These are phyloP conservation scores for Saccharomyces paradoxus DNA, from an alignment of 805 yeast genomes.

Conservation along the genomic window DNA sequence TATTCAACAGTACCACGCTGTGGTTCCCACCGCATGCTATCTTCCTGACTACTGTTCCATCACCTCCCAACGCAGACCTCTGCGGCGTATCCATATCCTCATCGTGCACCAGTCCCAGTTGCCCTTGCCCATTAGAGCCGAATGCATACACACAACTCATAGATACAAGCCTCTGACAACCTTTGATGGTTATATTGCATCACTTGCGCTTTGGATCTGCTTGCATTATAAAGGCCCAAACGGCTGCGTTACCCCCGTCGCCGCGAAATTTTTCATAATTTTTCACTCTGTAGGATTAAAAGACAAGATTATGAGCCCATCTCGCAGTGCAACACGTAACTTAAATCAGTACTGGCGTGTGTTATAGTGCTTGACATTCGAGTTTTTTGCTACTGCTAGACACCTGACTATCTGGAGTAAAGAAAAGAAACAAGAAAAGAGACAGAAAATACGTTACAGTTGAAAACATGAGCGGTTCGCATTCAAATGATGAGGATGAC, in stretches of 20 bases:
- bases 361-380: neutral
- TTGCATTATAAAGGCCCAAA: neutral
- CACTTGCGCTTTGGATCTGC: conserved; percentile 3
- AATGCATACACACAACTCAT: conserved; percentile 36
- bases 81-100: conserved; percentile 39
- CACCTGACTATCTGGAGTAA: neutral
- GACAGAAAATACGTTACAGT: neutral
- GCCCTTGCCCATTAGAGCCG: conserved; percentile 81
- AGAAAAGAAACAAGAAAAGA: neutral
- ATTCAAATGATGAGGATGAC: conserved; percentile 8
- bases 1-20: conserved; percentile 47
- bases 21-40: conserved; percentile 85
- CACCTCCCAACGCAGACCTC: conserved; percentile 10
- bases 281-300: neutral
- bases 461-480: conserved; percentile 8
- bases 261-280: neutral
- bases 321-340: neutral
- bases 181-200: neutral
- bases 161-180: conserved; percentile 3
- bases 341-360: neutral
- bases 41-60: conserved; percentile 28
- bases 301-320: neutral
- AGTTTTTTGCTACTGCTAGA: neutral
- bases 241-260: neutral
- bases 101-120: conserved; percentile 53